Evolutionary conservation across 2,329 filamentous ascomycete genomes (phyloP).

Genomic region (Penicillium sp.): DNA sequence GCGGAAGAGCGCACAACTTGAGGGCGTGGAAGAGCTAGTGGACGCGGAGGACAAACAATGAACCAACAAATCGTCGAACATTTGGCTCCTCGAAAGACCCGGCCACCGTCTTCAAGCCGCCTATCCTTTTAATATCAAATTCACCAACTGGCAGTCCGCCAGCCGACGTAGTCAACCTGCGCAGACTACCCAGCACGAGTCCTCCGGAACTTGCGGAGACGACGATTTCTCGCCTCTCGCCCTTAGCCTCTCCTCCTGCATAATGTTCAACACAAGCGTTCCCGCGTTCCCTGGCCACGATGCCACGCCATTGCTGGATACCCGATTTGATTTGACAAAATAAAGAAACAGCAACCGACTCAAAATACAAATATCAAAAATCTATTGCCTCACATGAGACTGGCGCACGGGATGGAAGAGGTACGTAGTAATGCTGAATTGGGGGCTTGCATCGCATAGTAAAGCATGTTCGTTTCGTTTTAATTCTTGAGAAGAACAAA

Average conservation of each 20-base stretch:
- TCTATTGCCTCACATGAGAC: constrained; percentile 1
- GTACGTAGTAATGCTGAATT: constrained; percentile 12
- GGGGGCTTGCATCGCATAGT: constrained; percentile 6
- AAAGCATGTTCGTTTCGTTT: too few relatives aligned
- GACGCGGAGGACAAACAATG: constrained; percentile 42
- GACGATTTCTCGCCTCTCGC: constrained; percentile 8
- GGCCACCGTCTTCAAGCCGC: constrained; percentile 3
- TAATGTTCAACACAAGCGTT: constrained; percentile 35
- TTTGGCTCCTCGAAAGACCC: not conserved
- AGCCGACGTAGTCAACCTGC: constrained; percentile 29
- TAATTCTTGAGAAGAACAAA: not conserved
- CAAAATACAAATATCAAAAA: constrained; percentile 8
- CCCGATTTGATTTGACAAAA: constrained; percentile 33
- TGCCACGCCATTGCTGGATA: constrained; percentile 35
- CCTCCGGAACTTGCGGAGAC: constrained; percentile 8
- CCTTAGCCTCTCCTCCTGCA: constrained; percentile 13
- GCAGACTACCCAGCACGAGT: constrained; percentile 21
- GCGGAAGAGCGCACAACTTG: constrained; percentile 44
- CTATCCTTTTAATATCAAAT: constrained; percentile 3
- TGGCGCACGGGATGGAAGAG: not conserved
- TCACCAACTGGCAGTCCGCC: constrained; percentile 12
- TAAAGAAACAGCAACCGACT: constrained; percentile 9
- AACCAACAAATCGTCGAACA: not conserved
- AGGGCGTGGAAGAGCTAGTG: constrained; percentile 48
- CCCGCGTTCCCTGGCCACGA: constrained; percentile 23